Evolutionary conservation across 805 yeast genomes (phyloP), one percentile per base, ranked within the genome.

Genomic region (Cyberlindnera suaveolens): DNA sequence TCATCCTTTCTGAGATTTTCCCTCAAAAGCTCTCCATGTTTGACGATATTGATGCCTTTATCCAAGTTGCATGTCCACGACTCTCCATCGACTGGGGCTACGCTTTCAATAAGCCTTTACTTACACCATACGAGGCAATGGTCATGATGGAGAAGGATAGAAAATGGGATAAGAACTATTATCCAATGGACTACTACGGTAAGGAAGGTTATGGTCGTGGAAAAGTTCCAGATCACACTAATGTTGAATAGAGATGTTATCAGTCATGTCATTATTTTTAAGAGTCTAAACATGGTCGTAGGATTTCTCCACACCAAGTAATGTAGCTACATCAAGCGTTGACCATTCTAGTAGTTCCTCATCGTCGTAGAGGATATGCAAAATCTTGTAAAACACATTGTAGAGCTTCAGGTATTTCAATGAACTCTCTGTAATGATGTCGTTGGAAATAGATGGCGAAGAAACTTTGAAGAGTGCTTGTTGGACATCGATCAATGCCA

Each of bases 61-160:
- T 93, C 13, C 99, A 93, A 64, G 96, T 93, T 3, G 99, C 99
- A 1, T 93, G 99, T 61, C 99, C 99, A 0, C 72, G 99, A 56
- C 67, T 93, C 37, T 87, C 96, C 2, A 91, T 93, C 34, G 99
- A 93, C 62, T 93, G 99, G 99, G 99, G 99, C 0, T 93, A 93
- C 62, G 99, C 99, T 0, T 93, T 93, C 58, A 80, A 80, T 46
- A 85, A 85, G 57, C 99, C 99, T 0, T 66, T 93, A 35, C 65
- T 93, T 45, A 91, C 99, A 0, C 99, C 99, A 0, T 93, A 93
- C 60, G 99, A 93, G 60, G 88, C 96, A 0, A 88, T 86, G 87
- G 96, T 90, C 5, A 75, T 89, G 74, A 63, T 93, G 52, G 83
- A 77, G 7, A 73, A 80, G 37, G 97, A 89, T 56, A 66, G 66